Evolutionary conservation across 306 rosid genomes (phyloP).

Genomic region (Psophocarpus tetragonolobus): DNA sequence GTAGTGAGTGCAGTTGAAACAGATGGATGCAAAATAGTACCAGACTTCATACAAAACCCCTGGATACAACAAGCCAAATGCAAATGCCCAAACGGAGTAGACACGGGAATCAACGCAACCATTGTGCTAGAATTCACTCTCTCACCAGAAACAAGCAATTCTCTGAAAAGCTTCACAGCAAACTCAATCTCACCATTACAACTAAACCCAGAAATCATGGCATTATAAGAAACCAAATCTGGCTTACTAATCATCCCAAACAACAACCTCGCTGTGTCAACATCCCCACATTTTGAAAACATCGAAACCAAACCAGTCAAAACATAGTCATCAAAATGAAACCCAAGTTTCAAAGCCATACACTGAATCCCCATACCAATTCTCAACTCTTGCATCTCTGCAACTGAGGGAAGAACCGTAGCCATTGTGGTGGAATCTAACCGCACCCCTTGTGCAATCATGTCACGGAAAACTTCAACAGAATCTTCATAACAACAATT

Average conservation of each 20-base stretch:
- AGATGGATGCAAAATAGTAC: conserved; percentile 59
- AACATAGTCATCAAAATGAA: conserved; percentile 58
- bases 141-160: conserved; percentile 59
- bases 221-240: conserved; percentile 80
- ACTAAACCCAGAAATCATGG: conserved; percentile 88
- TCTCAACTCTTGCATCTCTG: conserved; percentile 68
- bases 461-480: conserved; percentile 47
- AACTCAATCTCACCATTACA: conserved; percentile 58
- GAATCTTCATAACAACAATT: conserved; percentile 58
- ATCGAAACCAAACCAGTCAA: conserved; percentile 81
- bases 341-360: conserved; percentile 67
- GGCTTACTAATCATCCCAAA: conserved; percentile 59
- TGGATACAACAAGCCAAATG: conserved; percentile 63
- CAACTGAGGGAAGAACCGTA: conserved; percentile 72
- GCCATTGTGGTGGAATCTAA: conserved; percentile 72
- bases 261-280: conserved; percentile 54
- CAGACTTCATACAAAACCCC: conserved; percentile 64
- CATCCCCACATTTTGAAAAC: conserved; percentile 75
- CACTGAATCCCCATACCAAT: conserved; percentile 73
- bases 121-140: conserved; percentile 70
- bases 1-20: conserved; percentile 83
- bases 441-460: conserved; percentile 49
- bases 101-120: conserved; percentile 81
- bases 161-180: conserved; percentile 62
- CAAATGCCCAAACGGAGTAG: conserved; percentile 76